Base-by-base conservation (phyloP, 2,329 filamentous ascomycete species). In the Cladophialophora yegresii region DNA sequence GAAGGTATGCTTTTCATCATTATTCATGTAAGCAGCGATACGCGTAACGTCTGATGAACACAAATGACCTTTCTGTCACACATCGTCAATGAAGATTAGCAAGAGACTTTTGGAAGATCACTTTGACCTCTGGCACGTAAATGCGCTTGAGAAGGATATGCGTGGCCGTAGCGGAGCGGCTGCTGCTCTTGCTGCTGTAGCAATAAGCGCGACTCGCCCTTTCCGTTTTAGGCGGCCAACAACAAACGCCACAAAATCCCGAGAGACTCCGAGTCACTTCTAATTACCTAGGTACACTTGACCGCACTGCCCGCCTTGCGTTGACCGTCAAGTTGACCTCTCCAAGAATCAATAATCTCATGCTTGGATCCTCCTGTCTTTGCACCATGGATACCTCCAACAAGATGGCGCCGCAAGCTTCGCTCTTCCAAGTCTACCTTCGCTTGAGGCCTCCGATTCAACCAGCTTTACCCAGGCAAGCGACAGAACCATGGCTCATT, bases 351-450 rank as follows among this genome's bases (percentile, higher is more conserved):
- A 43, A 60, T 20, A 20, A n/a, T 16, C 28, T n/a, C 12, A 32
- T 12, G 10, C 22, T 13, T 23, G 23, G 3, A 12, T 26, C 47
- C 43, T 13, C 13, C 8, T 26, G 69, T 8, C 47, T 28, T 33
- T 63, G 28, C 65, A 63, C 26, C 33, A 69, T 69, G 67, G 69
- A 71, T n/a, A 62, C 47, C 36, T 50, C 69, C 8, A 60, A 40
- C 59, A 71, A 68, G 50, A 68, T 67, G 69, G 30, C 65, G 28
- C 47, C 67, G 26, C 63, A 67, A 62, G 70, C 69, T 67, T 84
- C 85, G 57, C 85, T 97, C 43, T 98, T 98, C 76, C 89, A 97
- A 78, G 93, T 98, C 63, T 97, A 91, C 74, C 84, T 98, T 47
- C 90, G 93, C 55, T 81, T 98, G 55, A 88, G 90, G 16, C 90